Evolutionary conservation across 75 land plant genomes (phyloP).

Genomic region (Larix kaempferi): DNA sequence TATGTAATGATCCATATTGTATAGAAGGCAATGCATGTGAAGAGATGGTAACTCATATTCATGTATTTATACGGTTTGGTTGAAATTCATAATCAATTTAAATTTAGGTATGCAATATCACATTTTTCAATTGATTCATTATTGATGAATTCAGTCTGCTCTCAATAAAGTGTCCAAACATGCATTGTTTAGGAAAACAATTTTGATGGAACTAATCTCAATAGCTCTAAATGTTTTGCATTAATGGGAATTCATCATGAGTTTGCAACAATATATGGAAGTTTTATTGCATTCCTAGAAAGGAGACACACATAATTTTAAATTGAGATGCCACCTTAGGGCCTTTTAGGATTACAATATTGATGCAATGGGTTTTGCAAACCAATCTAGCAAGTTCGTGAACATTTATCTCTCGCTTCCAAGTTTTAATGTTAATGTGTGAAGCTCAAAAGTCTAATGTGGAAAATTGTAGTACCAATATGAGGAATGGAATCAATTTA

Average conservation of each 20-base stretch:
- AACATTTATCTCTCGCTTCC: not conserved
- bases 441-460: not conserved
- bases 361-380: not conserved
- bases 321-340: not conserved
- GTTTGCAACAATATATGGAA: constrained; percentile 2
- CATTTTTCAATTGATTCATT: not conserved
- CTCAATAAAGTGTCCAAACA: not conserved
- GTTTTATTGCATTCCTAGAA: not conserved
- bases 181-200: not conserved
- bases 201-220: not conserved
- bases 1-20: not conserved
- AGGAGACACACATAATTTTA: not conserved
- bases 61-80: not conserved
- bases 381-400: not conserved
- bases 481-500: not conserved
- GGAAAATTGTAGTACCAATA: not conserved
- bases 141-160: not conserved
- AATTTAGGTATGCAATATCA: not conserved
- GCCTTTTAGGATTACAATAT: not conserved
- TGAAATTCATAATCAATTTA: not conserved
- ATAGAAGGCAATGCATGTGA: not conserved
- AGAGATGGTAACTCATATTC: not conserved
- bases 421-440: constrained; percentile 7
- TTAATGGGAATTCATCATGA: not conserved
- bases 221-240: not conserved